Evolutionary conservation across 2,329 filamentous ascomycete genomes (phyloP), one percentile per base, ranked within the genome.

Genomic region (Didymella pinodella): DNA sequence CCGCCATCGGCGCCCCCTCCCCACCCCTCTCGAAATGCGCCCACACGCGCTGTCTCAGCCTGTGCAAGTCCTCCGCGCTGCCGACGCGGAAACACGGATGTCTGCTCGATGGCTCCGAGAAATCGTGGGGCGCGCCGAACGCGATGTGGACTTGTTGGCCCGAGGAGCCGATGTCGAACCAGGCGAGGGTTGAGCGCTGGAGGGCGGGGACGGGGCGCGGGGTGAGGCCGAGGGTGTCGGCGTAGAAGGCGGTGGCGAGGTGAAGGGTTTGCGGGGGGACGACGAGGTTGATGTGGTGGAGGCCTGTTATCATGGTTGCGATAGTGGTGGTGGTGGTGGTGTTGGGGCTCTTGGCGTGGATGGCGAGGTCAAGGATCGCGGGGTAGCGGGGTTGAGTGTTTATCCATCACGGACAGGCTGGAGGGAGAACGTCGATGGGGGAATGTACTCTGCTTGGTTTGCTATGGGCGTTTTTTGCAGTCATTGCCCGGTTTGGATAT

Each of bases 31-130:
- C 67, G 61, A 78, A 79, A 70, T 88, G 86, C 36, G 80, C 80
- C 76, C 80, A 86, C 16, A 88, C 78, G 47, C 74, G 76, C 58
- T 75, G 66, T 65, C 83, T 80, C 62, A 88, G 67, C 57, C 71
- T 66, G 11, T 79, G 63, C 46, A 89, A 72, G n/a, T 79, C 78
- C 28, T 85, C 82, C 1, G 67, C 72, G 12, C 77, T 81, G 1
- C 72, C 78, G 2, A 88, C 65, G 36, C 78, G 80, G 65, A 89
- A 88, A 72, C 86, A 89, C 3, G 85, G 84, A 65, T 89, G 86
- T 2, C 84, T 79, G 2, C 76, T 75, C 0, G 82, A 82, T 26
- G 29, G 26, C 40, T 44, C 20, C 1, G 4, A 0, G 20, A 68
- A 68, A 28, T 68, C 64, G 5, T 76, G 71, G 1, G 73, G 65